Evolutionary conservation across 75 land plant genomes (phyloP).

Genomic region (Chamaecyparis obtusa): DNA sequence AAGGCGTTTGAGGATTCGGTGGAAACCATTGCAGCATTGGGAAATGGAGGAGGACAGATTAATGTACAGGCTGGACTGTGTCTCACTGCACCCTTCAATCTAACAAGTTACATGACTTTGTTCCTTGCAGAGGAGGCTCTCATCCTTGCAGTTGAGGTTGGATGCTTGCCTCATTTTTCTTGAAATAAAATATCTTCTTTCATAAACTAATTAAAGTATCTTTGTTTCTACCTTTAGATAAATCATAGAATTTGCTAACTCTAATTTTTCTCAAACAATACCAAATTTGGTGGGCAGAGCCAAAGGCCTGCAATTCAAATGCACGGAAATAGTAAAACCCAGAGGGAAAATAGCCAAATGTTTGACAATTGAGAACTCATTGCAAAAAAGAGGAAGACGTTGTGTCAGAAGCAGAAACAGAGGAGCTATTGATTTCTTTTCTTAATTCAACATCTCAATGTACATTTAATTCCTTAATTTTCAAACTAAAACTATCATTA

Average conservation of each 20-base stretch:
- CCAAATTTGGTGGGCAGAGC: not conserved
- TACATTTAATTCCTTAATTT: not conserved
- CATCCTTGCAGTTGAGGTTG: conserved; percentile 69
- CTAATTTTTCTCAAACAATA: not conserved
- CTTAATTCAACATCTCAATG: not conserved
- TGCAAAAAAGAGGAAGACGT: not conserved
- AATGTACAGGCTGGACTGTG: conserved; percentile 83
- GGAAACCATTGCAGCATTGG: conserved; percentile 43
- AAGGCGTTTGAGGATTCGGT: conserved; percentile 87
- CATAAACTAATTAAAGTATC: not conserved
- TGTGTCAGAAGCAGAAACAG: not conserved
- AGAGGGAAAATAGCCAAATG: not conserved
- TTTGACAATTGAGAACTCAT: not conserved
- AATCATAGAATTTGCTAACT: not conserved
- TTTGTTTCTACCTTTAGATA: not conserved
- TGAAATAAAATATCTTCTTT: too few species aligned
- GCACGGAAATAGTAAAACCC: not conserved
- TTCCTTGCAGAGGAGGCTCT: conserved; percentile 84
- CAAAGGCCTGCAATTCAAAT: not conserved
- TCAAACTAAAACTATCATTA: not conserved
- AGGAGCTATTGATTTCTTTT: not conserved
- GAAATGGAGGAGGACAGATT: conserved; percentile 83
- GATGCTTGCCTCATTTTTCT: not conserved
- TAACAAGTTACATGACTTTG: conserved; percentile 91
- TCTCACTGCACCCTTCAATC: conserved; percentile 96